A percentile compares a stretch with the other conserved stretches of the same genome.
These are phyloP conservation scores for Fraxinus excelsior DNA, from an alignment of 257 asterid species.

Conservation along the genomic window DNA sequence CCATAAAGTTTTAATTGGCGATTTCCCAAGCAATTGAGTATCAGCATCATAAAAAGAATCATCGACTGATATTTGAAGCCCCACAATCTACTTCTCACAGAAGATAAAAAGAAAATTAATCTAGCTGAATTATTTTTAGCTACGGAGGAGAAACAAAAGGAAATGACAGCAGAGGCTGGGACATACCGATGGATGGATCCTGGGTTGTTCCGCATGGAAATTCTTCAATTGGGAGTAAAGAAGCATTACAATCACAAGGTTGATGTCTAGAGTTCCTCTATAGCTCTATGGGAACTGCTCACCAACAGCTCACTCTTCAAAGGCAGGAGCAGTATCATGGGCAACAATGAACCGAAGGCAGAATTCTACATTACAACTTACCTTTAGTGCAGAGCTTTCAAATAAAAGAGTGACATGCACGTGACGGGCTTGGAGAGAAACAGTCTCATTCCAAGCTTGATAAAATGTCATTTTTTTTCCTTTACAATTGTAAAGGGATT, in stretches of 20 bases:
- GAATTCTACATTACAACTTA: too few species aligned
- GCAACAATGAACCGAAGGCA: conserved; percentile 13
- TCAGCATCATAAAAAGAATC: too few species aligned
- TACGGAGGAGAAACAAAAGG: conserved; percentile 53
- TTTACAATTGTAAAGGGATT: too few species aligned
- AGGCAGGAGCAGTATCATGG: conserved; percentile 48
- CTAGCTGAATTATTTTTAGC: conserved; percentile 69
- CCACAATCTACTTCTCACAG: too few species aligned
- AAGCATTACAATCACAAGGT: conserved; percentile 63
- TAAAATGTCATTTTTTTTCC: too few species aligned
- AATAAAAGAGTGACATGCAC: too few species aligned
- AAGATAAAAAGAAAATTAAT: conserved; percentile 29
- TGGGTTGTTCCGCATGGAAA: conserved; percentile 53
- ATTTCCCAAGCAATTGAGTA: too few species aligned
- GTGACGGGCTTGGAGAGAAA: too few species aligned
- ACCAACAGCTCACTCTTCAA: conserved; percentile 19
- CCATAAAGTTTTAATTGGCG: too few species aligned
- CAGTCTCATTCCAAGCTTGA: too few species aligned
- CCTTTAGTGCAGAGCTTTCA: too few species aligned
- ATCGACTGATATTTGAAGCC: too few species aligned
- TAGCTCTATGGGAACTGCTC: conserved; percentile 61
- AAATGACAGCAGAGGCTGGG: conserved; percentile 66
- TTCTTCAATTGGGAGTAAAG: conserved; percentile 43
- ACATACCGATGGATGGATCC: conserved; percentile 82
- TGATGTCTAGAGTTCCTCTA: conserved; percentile 67